phyloP scores from a whole-genome alignment of 768 basidiomycete species.

The Ramaria rubella region DNA sequence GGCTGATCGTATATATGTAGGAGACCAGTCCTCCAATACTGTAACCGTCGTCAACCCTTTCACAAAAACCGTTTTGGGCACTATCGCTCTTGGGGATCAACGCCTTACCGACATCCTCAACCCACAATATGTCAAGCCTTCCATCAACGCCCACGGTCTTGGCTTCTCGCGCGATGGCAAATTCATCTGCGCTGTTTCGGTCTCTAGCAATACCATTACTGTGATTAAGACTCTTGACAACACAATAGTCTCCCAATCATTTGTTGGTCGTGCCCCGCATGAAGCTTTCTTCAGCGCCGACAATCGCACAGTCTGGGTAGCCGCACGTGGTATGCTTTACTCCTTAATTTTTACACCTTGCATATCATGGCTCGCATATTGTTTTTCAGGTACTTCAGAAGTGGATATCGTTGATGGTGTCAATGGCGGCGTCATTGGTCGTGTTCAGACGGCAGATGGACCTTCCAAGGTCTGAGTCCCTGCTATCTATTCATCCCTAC shows the following conservation, averaged over 20 bases:
- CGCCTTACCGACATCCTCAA: neutral
- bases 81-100: neutral
- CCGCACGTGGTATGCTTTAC: neutral
- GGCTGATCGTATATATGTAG: neutral
- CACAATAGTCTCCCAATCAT: neutral
- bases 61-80: neutral
- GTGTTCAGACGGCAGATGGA: neutral
- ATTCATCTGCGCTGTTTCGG: neutral
- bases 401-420: neutral
- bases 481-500: neutral
- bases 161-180: neutral
- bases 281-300: neutral
- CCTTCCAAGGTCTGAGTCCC: neutral
- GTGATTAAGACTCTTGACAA: neutral
- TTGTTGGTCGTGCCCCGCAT: neutral
- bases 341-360: neutral
- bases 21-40: neutral
- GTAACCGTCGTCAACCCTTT: neutral
- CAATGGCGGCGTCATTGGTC: neutral
- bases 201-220: neutral
- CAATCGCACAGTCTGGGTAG: neutral
- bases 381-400: neutral
- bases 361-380: neutral
- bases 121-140: neutral
- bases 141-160: neutral